Percentiles rank a stretch among this genome's conserved stretches.
phyloP scores from a whole-genome alignment of 2,329 filamentous ascomycete species.

The Epichloe baconii region DNA sequence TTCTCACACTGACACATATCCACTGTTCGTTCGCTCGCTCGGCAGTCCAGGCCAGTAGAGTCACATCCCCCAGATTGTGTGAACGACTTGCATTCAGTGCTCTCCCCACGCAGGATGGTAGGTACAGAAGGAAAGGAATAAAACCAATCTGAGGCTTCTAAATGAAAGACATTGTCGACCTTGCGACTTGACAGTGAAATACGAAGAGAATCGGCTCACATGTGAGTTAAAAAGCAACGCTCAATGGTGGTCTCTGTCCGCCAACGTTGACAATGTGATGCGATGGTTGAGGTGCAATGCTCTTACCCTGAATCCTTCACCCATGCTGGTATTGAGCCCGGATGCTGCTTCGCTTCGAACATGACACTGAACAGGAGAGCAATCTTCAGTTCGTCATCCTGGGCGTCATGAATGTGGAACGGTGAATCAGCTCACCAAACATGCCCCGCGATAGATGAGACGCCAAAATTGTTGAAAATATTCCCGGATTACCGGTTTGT shows the following conservation, averaged over 20 bases:
- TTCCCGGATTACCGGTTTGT: no score
- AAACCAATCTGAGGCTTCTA: constrained; percentile 11
- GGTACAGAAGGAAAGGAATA: constrained; percentile 4
- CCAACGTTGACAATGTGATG: no score
- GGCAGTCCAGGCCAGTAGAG: background rate
- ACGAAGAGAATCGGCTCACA: constrained; percentile 5
- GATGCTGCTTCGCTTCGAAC: no score
- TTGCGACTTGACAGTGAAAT: constrained; percentile 6
- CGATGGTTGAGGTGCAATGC: no score
- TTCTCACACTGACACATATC: background rate
- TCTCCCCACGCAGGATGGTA: background rate
- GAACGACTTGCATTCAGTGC: background rate
- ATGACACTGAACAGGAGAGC: no score
- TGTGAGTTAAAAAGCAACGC: no score
- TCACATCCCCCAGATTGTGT: background rate
- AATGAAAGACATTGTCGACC: constrained; percentile 24
- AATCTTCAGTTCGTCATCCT: no score
- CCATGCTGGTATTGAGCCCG: no score
- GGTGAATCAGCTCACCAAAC: background rate
- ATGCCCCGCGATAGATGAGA: background rate
- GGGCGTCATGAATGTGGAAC: no score
- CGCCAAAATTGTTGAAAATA: background rate
- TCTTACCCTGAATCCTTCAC: no score
- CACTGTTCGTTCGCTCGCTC: background rate
- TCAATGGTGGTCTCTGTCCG: no score